Evolutionary conservation across 1,139 yeast genomes (phyloP), one percentile per base, ranked within the genome.

Genomic region (Kluyveromyces marxianus): DNA sequence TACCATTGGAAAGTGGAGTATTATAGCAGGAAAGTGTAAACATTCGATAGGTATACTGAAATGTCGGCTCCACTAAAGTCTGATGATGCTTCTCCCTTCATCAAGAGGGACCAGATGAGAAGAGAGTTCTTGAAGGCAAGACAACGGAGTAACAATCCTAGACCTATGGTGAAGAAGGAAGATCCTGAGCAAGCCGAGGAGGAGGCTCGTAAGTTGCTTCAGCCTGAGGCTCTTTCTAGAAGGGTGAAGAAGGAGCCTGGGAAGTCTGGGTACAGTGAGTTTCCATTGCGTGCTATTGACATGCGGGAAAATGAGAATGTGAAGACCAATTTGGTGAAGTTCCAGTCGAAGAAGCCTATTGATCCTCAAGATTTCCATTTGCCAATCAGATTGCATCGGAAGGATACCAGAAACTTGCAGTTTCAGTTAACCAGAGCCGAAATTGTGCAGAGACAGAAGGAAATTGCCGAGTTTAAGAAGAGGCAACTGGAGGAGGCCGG

Each of bases 351-450:
- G 52, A 76, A 78, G 55, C 74, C 76, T 41, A 83, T 92, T 32
- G 86, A 86, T 53, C 92, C 94, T 4, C 70, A 72, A 34, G 81
- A 81, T 53, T 90, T 90, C 63, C 81, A 79, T 44, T 76, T 77
- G 49, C 98, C 98, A 0, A 83, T 90, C 21, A 71, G 96, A 54
- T 70, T 90, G 58, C 96, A 89, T 63, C 75, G 97, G 55, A 89
- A 90, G 62, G 97, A 90, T 64, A 96, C 97, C 1, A 76, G 89
- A 56, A 87, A 87, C 60, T 71, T 90, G 62, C 96, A 87, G 61
- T 86, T 85, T 59, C 96, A 87, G 65, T 69, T 86, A 55, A 83
- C 90, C 70, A 57, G 76, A 69, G 64, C 76, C 72, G 65, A 79
- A 70, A 74, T 74, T 54, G 84, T 77, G 41, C 77, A 74, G 51